Conservation (phyloP, 2,329 filamentous ascomycete genomes). For the Xylaria sp. region DNA sequence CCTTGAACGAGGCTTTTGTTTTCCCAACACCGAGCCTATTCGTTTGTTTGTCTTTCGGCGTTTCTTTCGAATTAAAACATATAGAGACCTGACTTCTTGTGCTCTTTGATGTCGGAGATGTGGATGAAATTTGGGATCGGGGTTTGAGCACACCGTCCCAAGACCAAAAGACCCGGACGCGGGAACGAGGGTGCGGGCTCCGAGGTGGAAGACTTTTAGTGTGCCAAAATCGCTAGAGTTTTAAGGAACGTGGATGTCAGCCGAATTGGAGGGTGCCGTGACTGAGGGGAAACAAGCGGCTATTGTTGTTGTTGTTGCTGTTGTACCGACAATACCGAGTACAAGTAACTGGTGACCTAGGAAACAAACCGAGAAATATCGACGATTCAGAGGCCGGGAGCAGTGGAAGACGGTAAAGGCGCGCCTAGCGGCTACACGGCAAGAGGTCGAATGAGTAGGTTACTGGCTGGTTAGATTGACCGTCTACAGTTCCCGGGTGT, state of each 20-base stretch:
- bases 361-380: conserved; percentile 9
- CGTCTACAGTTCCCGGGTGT: not conserved
- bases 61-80: not conserved
- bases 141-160: conserved; percentile 7
- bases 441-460: conserved; percentile 7
- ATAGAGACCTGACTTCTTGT: conserved; percentile 1
- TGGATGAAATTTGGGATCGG: conserved; percentile 8
- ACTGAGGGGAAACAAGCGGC: conserved; percentile 7
- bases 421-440: conserved; percentile 30
- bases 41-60: conserved; percentile 27
- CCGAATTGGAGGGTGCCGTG: conserved; percentile 12
- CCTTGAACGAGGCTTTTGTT: conserved; percentile 25
- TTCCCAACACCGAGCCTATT: conserved; percentile 13
- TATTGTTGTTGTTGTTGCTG: conserved; percentile 25
- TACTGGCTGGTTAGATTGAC: conserved; percentile 4
- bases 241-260: conserved; percentile 18
- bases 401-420: conserved; percentile 25
- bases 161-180: conserved; percentile 31
- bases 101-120: conserved; percentile 10
- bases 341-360: conserved; percentile 1
- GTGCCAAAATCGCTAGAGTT: conserved; percentile 23
- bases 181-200: conserved; percentile 35
- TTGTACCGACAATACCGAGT: conserved; percentile 10
- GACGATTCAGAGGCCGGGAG: conserved; percentile 8
- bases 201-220: conserved; percentile 31